phyloP scores from a whole-genome alignment of 768 basidiomycete genomes.

The Mycena rebaudengoi region DNA sequence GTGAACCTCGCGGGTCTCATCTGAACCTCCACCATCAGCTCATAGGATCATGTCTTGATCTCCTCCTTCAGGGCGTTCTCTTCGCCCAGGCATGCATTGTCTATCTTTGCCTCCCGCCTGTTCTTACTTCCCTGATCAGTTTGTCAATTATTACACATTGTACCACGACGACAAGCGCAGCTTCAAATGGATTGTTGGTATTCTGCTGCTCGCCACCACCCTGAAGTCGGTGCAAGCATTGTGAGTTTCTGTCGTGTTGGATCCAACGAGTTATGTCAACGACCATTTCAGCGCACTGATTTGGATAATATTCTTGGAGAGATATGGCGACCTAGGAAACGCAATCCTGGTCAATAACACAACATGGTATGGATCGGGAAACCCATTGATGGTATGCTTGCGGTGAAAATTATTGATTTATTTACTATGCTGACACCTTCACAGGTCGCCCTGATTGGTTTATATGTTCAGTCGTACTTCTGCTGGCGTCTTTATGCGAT shows the following conservation, averaged over 20 bases:
- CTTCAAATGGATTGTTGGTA: conserved; percentile 9
- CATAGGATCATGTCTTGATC: conserved; percentile 7
- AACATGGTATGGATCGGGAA: conserved; percentile 42
- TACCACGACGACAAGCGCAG: not conserved
- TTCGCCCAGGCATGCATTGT: not conserved
- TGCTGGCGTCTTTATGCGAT: conserved; percentile 38
- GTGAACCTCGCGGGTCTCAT: not conserved
- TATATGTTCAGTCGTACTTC: conserved; percentile 43
- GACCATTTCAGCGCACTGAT: conserved; percentile 30
- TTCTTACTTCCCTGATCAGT: not conserved
- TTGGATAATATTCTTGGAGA: conserved; percentile 39
- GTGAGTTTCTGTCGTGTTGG: no score
- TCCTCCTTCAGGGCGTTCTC: conserved; percentile 5
- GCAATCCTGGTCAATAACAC: conserved; percentile 40
- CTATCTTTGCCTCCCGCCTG: not conserved
- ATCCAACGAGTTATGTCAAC: not conserved
- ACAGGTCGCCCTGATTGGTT: conserved; percentile 39
- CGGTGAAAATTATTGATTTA: not conserved
- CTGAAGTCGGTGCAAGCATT: conserved; percentile 41
- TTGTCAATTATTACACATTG: conserved; percentile 5
- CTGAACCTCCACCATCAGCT: not conserved
- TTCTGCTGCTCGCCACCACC: conserved; percentile 34
- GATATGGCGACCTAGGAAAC: conserved; percentile 36
- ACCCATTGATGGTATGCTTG: conserved; percentile 38
- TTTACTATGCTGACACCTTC: not conserved